phyloP scores from a whole-genome alignment of 2,329 filamentous ascomycete genomes.

The Parastagonospora nodorum region DNA sequence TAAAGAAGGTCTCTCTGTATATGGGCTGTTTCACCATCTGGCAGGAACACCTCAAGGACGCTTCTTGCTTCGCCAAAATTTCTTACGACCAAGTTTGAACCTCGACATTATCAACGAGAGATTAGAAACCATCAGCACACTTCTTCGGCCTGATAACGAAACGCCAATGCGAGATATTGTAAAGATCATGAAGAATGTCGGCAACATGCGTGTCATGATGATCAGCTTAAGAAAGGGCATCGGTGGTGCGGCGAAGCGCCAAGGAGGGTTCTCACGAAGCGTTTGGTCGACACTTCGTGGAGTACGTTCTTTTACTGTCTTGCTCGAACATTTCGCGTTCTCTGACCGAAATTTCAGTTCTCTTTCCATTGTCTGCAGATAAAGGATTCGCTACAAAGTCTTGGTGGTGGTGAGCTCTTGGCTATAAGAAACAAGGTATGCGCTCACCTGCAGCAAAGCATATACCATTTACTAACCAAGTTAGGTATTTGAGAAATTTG shows the following conservation, averaged over 20 bases:
- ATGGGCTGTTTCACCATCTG: slow-evolving; percentile 77
- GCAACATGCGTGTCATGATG: slow-evolving; percentile 74
- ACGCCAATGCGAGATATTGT: slow-evolving; percentile 60
- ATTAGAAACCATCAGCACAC: slow-evolving; percentile 69
- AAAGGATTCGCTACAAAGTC: slow-evolving; percentile 64
- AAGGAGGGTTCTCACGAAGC: slow-evolving; percentile 64
- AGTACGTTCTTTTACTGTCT: slow-evolving; percentile 39
- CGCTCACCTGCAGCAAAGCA: no score
- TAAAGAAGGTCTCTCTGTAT: slow-evolving; percentile 84
- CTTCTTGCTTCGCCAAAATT: slow-evolving; percentile 73
- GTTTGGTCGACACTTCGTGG: slow-evolving; percentile 74
- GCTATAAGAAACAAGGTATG: slow-evolving; percentile 60
- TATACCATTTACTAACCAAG: background rate
- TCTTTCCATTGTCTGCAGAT: slow-evolving; percentile 73
- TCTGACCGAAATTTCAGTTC: slow-evolving; percentile 58
- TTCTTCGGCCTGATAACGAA: slow-evolving; percentile 71
- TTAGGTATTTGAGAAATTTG: slow-evolving; percentile 65
- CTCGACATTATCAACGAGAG: slow-evolving; percentile 71
- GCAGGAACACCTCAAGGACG: slow-evolving; percentile 81
- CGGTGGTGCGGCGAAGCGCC: slow-evolving; percentile 57
- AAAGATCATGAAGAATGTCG: slow-evolving; percentile 70
- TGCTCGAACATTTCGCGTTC: background rate
- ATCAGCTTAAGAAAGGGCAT: slow-evolving; percentile 77
- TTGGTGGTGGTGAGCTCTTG: slow-evolving; percentile 60
- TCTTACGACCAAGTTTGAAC: slow-evolving; percentile 78